Conservation (phyloP, 495 filamentous ascomycete genomes). For the Aspergillus hancockii region DNA sequence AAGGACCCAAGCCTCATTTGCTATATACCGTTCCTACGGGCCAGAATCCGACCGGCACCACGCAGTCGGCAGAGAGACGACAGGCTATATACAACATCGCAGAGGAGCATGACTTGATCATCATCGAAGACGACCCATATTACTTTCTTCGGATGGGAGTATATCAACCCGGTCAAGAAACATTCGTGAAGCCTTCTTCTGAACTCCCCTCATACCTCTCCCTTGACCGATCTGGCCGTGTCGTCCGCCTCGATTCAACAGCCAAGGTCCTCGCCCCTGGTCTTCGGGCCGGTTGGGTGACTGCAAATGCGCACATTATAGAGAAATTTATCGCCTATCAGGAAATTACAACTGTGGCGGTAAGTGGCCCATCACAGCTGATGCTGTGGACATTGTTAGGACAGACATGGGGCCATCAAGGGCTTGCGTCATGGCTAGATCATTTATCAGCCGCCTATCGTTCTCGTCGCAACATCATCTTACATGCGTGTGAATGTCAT, state of each 20-base stretch:
- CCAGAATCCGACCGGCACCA: constrained; percentile 80
- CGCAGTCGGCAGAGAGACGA: constrained; percentile 57
- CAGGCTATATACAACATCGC: constrained; percentile 64
- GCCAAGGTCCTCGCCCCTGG: constrained; percentile 36
- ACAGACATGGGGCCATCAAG: constrained; percentile 28
- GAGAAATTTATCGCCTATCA: constrained; percentile 22
- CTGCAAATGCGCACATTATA: constrained; percentile 24
- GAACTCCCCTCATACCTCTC: constrained; percentile 30
- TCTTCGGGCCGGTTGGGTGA: constrained; percentile 32
- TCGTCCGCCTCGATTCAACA: constrained; percentile 45
- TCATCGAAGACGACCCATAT: constrained; percentile 83
- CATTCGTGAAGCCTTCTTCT: neutral
- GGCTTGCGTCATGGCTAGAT: constrained; percentile 27
- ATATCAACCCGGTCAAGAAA: neutral
- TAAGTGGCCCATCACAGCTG: constrained; percentile 30
- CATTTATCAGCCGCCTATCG: constrained; percentile 21
- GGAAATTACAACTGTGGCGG: constrained; percentile 20
- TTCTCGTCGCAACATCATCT: constrained; percentile 19
- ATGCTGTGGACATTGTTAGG: constrained; percentile 30
- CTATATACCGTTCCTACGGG: constrained; percentile 65
- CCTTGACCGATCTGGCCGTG: constrained; percentile 60
- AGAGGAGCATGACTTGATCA: constrained; percentile 69
- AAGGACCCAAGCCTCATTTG: constrained; percentile 23
- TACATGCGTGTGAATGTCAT: constrained; percentile 20
- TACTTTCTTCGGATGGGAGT: constrained; percentile 22